Conservation (phyloP, 1,284 basidiomycete genomes). For the Ceratobasidium sp. region DNA sequence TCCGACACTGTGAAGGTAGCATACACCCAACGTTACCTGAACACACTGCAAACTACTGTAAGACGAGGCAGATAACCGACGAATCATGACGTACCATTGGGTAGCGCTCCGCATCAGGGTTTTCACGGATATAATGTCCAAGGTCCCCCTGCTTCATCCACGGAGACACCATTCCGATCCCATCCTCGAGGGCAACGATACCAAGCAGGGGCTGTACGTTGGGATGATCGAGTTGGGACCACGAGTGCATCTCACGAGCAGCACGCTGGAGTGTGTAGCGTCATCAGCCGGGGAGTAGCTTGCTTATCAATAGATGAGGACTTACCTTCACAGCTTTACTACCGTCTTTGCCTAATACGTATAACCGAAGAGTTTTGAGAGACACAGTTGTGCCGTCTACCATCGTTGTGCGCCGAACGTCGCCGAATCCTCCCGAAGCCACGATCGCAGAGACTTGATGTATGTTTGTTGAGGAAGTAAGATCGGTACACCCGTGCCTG, state of each 20-base stretch:
- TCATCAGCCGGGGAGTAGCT: too few species aligned
- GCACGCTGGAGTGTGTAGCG: too few species aligned
- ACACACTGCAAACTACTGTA: not conserved
- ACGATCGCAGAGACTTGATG: too few species aligned
- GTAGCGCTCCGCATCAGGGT: constrained; percentile 3
- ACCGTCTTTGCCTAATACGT: too few species aligned
- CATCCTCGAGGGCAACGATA: not conserved
- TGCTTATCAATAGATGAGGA: too few species aligned
- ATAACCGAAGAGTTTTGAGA: too few species aligned
- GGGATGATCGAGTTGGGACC: constrained; percentile 1
- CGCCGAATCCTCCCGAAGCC: too few species aligned
- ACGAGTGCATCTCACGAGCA: constrained; percentile 3
- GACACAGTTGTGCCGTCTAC: too few species aligned
- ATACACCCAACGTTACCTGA: not conserved
- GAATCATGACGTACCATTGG: not conserved
- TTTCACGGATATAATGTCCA: not conserved
- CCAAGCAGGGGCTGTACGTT: not conserved
- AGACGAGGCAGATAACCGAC: not conserved
- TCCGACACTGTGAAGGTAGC: not conserved
- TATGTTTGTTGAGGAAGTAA: too few species aligned
- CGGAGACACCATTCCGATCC: constrained; percentile 8
- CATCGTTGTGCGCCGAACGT: too few species aligned
- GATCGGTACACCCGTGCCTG: too few species aligned
- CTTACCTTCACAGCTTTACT: too few species aligned
- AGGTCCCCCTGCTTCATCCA: constrained; percentile 13